Evolutionary conservation across 2,329 filamentous ascomycete species (phyloP), one percentile per base, ranked within the genome.

Genomic region (Leptographium radiaticola): DNA sequence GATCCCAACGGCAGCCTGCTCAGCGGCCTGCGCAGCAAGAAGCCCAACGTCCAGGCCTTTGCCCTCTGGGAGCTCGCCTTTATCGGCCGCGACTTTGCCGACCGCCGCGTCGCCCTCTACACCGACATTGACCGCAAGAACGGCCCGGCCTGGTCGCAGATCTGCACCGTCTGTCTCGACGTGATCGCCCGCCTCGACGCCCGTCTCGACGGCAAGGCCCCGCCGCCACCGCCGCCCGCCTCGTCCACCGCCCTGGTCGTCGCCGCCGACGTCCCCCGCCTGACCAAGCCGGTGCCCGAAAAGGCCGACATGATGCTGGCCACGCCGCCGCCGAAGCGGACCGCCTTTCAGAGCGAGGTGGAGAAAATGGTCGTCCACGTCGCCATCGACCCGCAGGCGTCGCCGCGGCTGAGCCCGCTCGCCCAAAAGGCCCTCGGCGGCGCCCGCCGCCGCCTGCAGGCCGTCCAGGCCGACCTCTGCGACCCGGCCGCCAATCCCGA

Each of bases 1-100:
- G 90, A 96, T 66, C 88, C 91, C 1, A 97, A 95, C 63, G 89
- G 89, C 39, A 95, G 87, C 64, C 74, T 97, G 33, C 67, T 97
- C 49, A 89, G 83, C 54, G 91, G 91, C 0, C 68, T 97, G 47
- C 90, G 84, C 65, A 84, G 84, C 59, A 93, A 89, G 70, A 93
- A 91, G 66, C 75, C 87, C 10, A 75, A 87, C 11, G 81, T 87
- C 56, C 83, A 80, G 68, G 84, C 81, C 0, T 95, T 94, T 66
- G 90, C 91, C 16, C 86, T 95, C 67, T 95, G 90, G 90, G 91
- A 97, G 64, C 73, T 96, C 33, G 81, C 82, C 34, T 76, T 87
- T 54, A 95, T 96, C 60, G 83, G 87, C 40, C 79, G 85, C 54
- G 77, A 81, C 53, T 90, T 86, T 58, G 76, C 83, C 16, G 76